Base-by-base conservation (phyloP, 2,329 filamentous ascomycete species). In the Chaetoscypha palmicola region DNA sequence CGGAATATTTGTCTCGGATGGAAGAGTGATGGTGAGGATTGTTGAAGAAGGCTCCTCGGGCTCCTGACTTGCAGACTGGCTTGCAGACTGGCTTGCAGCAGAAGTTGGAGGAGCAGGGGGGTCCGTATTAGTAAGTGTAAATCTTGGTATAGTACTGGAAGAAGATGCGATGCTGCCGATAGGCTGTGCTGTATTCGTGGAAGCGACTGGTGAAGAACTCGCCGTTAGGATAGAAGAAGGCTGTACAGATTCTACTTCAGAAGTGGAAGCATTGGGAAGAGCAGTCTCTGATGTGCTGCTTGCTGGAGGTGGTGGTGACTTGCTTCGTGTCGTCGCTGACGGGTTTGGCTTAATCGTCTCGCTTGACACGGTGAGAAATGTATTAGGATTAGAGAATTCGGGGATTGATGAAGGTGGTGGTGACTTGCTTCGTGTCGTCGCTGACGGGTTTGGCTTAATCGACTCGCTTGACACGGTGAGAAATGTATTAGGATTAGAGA, bases 91-190 rank as follows among this genome's bases (percentile, higher is more conserved):
- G 17, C 4, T 36, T 16, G 40, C 2, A 14, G 16, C 10, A 30
- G 16, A 32, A 33, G 12, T 38, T 17, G n/a, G 33, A 36, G 17
- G 47, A 20, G 8, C 39, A 45, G 14, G 48, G 39, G 11, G 35
- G 19, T 36, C 47, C 7, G 56, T 57, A 46, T 55, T 55, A 35
- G 45, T 56, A 20, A 57, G 50, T 40, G 52, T 49, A 34, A 57
- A 58, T 40, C 37, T 49, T 8, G 49, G 34, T 5, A 36, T 14
- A 17, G 34, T 19, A 17, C 34, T 36, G 8, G 34, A 36, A 16
- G 5, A 5, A 7, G 31, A 33, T 16, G 14, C 24, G 7, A 12
- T 7, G 12, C 7, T 28, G 12, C 24, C 12, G 7, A 12, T 12
- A 28, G 24, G 24, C n/a, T n/a, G n/a, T n/a, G n/a, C n/a, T n/a